Evolutionary conservation across 2,329 filamentous ascomycete genomes (phyloP), one percentile per base, ranked within the genome.

Genomic region (Cercospora sojina): DNA sequence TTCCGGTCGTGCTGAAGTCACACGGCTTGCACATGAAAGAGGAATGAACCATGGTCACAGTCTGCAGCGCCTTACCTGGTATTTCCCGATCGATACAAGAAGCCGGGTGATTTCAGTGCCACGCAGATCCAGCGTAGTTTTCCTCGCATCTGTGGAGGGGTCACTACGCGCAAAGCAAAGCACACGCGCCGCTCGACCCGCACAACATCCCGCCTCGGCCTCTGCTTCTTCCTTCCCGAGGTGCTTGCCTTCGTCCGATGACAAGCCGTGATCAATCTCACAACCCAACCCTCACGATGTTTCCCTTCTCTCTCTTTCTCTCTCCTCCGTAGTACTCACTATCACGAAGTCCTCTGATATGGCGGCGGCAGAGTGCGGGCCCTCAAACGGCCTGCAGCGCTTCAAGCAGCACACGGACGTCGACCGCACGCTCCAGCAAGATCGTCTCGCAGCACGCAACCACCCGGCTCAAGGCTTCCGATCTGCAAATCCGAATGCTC

Each of bases 381-480:
- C 90, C 18, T 91, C 90, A 12, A 92, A 91, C 78, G 85, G 90
- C 69, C 85, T 91, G 61, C 90, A 92, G 78, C 89, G 86, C 74
- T 87, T 93, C 76, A 86, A 90, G 73, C 88, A 90, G 73, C 90
- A 92, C 77, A 81, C 86, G 10, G 84, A 88, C 58, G 84, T 86
- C 69, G 90, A 93, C 76, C 84, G 89, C 63, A 88, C 88, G 9
- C 82, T 90, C 58, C 90, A 93, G 75, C 91, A 92, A 77, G 91
- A 93, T 78, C 88, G 89, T 60, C 74, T 91, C 56, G 78, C 83
- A 38, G 80, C 83, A 9, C 83, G 85, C 67, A 82, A 84, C 31
- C 66, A 68, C 5, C 72, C 59, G 56, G 57, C 67, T 5, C 73
- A 91, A 87, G 84, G 84, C 41, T 91, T 91, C 72, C 83, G 89